Conservation (phyloP, 2,329 filamentous ascomycete species). For the Colletotrichum spaethianum region DNA sequence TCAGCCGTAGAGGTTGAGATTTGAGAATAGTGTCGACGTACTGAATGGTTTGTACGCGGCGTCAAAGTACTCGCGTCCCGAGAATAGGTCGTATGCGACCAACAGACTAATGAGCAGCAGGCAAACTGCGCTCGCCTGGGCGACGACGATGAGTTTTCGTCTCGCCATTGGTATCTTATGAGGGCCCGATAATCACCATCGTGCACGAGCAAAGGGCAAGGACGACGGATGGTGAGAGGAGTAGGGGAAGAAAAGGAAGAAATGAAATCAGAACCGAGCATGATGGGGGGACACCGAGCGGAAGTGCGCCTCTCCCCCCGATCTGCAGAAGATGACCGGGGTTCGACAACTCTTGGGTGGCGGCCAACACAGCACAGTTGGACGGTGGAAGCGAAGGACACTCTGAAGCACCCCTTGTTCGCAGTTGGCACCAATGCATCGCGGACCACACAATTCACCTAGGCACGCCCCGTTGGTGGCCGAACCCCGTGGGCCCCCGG, state of each 20-base stretch:
- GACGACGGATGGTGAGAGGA: background rate
- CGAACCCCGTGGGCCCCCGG: background rate
- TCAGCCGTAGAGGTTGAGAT: background rate
- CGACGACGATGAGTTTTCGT: background rate
- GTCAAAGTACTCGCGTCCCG: slow-evolving; percentile 20
- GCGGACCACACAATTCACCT: background rate
- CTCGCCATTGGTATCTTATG: slow-evolving; percentile 3
- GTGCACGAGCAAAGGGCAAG: background rate
- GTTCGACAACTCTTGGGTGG: background rate
- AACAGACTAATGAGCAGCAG: slow-evolving; percentile 9
- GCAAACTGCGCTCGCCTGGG: background rate
- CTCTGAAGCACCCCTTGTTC: background rate
- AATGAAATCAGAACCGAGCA: background rate
- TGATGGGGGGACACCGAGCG: background rate
- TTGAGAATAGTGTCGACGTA: background rate
- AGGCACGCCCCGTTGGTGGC: background rate
- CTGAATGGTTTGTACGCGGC: slow-evolving; percentile 25
- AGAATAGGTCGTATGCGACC: slow-evolving; percentile 25
- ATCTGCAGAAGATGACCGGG: background rate
- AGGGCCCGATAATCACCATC: background rate
- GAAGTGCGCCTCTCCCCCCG: slow-evolving; percentile 2
- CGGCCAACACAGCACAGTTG: slow-evolving; percentile 2
- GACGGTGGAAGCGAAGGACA: slow-evolving; percentile 1
- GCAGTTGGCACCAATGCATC: background rate
- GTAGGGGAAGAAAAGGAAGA: background rate